Conservation (phyloP, 2,329 filamentous ascomycete genomes). For the Seiridium unicorne region DNA sequence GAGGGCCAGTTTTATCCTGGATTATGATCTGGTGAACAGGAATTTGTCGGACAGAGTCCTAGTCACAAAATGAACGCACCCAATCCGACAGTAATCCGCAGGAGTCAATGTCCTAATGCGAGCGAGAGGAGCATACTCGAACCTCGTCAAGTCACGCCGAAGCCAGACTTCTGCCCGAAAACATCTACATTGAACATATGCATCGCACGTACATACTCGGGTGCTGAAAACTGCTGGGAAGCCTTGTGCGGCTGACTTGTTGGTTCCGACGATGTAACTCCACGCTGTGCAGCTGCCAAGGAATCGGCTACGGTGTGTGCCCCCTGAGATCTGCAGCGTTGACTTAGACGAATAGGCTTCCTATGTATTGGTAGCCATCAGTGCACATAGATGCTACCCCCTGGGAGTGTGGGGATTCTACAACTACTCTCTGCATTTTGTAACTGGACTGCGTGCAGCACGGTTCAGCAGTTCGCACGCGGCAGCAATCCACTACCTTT, state of each 20-base stretch:
- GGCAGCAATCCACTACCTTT: no score
- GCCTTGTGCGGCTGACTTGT: conserved; percentile 4
- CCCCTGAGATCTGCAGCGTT: no score
- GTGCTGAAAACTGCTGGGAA: background rate
- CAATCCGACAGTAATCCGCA: no score
- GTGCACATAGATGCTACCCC: background rate
- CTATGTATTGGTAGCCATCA: no score
- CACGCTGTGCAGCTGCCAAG: background rate
- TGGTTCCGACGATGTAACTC: background rate
- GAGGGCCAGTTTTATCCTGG: conserved; percentile 32
- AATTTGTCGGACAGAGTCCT: no score
- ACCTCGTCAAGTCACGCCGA: no score
- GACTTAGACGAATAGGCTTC: no score
- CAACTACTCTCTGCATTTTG: background rate
- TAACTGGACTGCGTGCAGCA: background rate
- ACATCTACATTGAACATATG: no score
- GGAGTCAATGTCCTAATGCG: no score
- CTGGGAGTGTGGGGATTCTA: background rate
- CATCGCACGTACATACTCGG: background rate
- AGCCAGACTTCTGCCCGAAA: no score
- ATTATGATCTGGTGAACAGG: conserved; percentile 6
- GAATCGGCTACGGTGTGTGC: background rate
- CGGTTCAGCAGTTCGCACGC: background rate
- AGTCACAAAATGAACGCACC: no score
- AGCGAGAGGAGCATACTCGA: no score